Evolutionary conservation across 2,329 filamentous ascomycete species (phyloP), one percentile per base, ranked within the genome.

Genomic region (Periconia digitata): DNA sequence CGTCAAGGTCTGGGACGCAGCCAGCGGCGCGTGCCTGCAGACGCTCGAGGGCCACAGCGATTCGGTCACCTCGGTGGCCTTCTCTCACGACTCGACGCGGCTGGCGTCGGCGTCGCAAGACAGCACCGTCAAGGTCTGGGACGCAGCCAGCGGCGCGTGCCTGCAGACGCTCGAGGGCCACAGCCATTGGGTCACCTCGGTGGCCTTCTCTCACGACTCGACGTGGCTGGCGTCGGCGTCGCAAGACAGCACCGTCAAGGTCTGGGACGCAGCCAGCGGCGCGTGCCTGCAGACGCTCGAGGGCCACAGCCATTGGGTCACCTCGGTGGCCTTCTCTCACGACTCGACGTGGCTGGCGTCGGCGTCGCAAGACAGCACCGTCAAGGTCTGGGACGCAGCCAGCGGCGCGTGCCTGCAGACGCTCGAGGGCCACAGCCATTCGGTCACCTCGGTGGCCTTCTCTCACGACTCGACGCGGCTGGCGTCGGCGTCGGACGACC

Each of bases 21-120:
- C 22, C 38, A 53, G 46, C 17, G 38, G 38, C 29, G 23, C 37
- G 16, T 45, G 43, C 43, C 17, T 45, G 6, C 35, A 24, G 35
- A 45, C 43, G 35, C 55, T 63, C 34, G n/a, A n/a, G n/a, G n/a
- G n/a, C n/a, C n/a, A n/a, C n/a, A n/a, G n/a, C n/a, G n/a, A n/a
- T n/a, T n/a, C n/a, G n/a, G n/a, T n/a, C n/a, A n/a, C n/a, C n/a
- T 56, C 44, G 5, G 54, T 64, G 17, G 51, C 51, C 29, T 60
- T 65, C 54, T 60, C 57, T 1, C 47, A 36, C 40, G 48, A n/a
- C n/a, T n/a, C n/a, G n/a, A n/a, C n/a, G n/a, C n/a, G n/a, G n/a
- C n/a, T n/a, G n/a, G n/a, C n/a, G 23, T 62, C 44, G 12, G 27
- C 21, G 23, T 50, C 34, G 7, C 6, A 42, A 12, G 29, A 29